Base-by-base conservation (phyloP, 2,329 filamentous ascomycete genomes). In the Clonostachys chloroleuca region DNA sequence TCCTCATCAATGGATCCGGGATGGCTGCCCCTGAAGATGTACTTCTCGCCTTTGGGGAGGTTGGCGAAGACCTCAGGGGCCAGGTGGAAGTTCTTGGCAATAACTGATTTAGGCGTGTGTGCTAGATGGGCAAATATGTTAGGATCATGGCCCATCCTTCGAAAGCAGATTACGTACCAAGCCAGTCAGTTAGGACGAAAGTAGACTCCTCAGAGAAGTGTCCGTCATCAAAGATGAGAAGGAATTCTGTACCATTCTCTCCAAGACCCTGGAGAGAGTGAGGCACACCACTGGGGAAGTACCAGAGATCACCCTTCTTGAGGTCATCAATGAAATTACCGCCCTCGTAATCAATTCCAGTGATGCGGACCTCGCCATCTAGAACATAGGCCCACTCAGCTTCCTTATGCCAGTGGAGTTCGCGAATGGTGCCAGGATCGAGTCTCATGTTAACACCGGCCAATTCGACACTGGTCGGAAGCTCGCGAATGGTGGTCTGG, bases 401-500 rank as follows among this genome's bases (percentile, higher is more conserved):
- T 61, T 89, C 84, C 56, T 87, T 88, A 70, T 91, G 87, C 87
- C 87, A 91, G 60, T 91, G 87, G 9, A 91, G 73, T 62, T 91
- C 87, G 30, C 87, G 83, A 55, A 88, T 88, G 34, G 84, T 86
- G 35, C 86, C 85, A 52, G 80, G 68, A 37, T 84, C 86, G 4
- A 91, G 78, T 12, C 86, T 79, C 87, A 91, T 91, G 62, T 91
- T 89, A 47, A 90, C 87, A 39, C 83, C 82, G 3, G 87, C 87
- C 41, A 91, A 75, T 59, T 89, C 84, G n/a, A 80, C 74, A 54
- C 81, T 86, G 8, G 77, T 77, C 34, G 78, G 74, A 4, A 88
- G 72, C 64, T 87, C 83, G 34, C 81, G 75, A 14, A 83, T 67
- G 5, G 84, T 88, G 1, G 86, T 89, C 63, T 90, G 84, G 20